These are phyloP conservation scores for Stagonosporopsis cucurbitacearum DNA, from an alignment of 2,329 filamentous ascomycete genomes.

Conservation along the genomic window DNA sequence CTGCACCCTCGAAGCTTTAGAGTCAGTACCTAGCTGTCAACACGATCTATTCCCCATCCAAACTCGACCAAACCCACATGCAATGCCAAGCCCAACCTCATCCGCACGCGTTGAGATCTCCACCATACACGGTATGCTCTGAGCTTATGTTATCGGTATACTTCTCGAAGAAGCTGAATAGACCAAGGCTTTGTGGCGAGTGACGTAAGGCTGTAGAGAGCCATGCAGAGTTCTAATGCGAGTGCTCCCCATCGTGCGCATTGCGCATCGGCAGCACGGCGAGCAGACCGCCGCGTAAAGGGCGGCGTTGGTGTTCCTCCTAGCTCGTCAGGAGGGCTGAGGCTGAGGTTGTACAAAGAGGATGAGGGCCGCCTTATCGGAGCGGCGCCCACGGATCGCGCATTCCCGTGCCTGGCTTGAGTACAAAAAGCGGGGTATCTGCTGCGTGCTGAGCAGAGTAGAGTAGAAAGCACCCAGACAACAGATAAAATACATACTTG, in stretches of 20 bases:
- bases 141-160: too few species aligned
- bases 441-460: not conserved
- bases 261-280: not conserved
- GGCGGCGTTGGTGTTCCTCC: not conserved
- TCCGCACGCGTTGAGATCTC: too few species aligned
- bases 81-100: not conserved
- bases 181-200: too few species aligned
- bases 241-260: too few species aligned
- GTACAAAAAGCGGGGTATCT: constrained; percentile 5
- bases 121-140: too few species aligned
- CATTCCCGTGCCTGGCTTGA: not conserved
- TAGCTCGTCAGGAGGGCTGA: not conserved
- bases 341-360: not conserved
- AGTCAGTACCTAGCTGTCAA: too few species aligned
- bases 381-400: constrained; percentile 4
- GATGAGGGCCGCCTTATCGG: constrained; percentile 1
- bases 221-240: too few species aligned
- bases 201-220: too few species aligned
- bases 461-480: not conserved
- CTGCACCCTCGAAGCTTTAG: not conserved
- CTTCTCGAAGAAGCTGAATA: too few species aligned
- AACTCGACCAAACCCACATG: not conserved
- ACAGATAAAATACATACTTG: not conserved
- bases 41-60: not conserved
- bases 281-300: not conserved